phyloP scores from a whole-genome alignment of 1,284 basidiomycete species.

The Microbotryum scabiosae region DNA sequence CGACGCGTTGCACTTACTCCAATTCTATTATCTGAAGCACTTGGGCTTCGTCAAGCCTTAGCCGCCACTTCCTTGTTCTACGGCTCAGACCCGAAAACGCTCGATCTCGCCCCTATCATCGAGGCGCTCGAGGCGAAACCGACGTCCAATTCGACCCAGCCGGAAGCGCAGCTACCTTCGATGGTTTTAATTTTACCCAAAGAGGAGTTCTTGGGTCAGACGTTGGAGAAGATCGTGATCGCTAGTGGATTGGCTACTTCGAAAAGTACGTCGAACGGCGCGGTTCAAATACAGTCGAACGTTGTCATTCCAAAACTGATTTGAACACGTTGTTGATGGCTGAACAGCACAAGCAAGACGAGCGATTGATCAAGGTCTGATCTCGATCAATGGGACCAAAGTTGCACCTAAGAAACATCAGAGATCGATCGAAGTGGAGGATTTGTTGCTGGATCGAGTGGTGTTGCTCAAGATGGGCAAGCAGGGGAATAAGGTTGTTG shows the following conservation, averaged over 20 bases:
- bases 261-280: constrained; percentile 14
- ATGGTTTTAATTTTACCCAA: constrained; percentile 52
- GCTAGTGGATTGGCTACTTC: constrained; percentile 20
- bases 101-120: constrained; percentile 49
- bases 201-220: constrained; percentile 44
- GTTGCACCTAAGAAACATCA: constrained; percentile 37
- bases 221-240: constrained; percentile 15
- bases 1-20: background rate
- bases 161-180: constrained; percentile 46
- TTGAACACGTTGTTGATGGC: background rate
- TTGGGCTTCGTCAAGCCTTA: constrained; percentile 50
- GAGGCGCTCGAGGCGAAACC: constrained; percentile 55
- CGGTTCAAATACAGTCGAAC: background rate
- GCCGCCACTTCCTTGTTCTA: constrained; percentile 57
- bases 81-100: constrained; percentile 45
- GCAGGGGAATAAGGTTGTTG: constrained; percentile 49
- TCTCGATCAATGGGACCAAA: constrained; percentile 51
- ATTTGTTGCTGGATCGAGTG: constrained; percentile 58
- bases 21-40: constrained; percentile 33
- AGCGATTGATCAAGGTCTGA: constrained; percentile 48
- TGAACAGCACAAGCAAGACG: constrained; percentile 50
- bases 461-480: constrained; percentile 67
- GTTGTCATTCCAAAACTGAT: background rate
- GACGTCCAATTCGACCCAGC: constrained; percentile 48
- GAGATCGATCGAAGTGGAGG: constrained; percentile 41